Evolutionary conservation across 805 yeast genomes (phyloP).

Genomic region (Naumovozyma castellii): DNA sequence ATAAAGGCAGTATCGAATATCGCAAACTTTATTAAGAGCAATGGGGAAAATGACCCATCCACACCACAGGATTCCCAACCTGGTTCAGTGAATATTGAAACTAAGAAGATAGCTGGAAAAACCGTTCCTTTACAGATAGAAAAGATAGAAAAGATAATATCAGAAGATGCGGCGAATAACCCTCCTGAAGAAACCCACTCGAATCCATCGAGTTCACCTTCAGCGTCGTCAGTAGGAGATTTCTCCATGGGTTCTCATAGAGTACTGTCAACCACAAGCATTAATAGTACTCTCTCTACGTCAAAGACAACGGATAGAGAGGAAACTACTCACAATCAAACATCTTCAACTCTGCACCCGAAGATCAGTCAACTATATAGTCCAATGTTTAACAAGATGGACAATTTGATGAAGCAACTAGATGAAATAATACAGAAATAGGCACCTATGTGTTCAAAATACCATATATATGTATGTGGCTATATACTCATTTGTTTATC

Average conservation of each 20-base stretch:
- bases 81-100: no score
- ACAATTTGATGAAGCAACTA: slow-evolving; percentile 25
- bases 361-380: slow-evolving; percentile 45
- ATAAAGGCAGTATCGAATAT: slow-evolving; percentile 35
- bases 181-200: no score
- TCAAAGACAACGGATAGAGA: slow-evolving; percentile 3
- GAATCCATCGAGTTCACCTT: no score
- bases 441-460: not conserved
- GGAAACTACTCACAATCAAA: not conserved
- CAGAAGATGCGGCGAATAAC: no score
- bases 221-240: slow-evolving; percentile 15
- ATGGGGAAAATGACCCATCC: no score
- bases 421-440: slow-evolving; percentile 11
- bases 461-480: not conserved
- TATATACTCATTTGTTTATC: no score
- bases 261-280: slow-evolving; percentile 21
- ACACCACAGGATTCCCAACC: no score
- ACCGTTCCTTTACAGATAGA: no score
- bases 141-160: no score
- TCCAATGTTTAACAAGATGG: slow-evolving; percentile 45
- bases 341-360: slow-evolving; percentile 28
- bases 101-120: no score
- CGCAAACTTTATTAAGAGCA: slow-evolving; percentile 31
- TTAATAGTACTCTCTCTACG: slow-evolving; percentile 17
- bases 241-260: slow-evolving; percentile 23